Conservation (phyloP, 768 basidiomycete species). For the Psilocybe azurescens region DNA sequence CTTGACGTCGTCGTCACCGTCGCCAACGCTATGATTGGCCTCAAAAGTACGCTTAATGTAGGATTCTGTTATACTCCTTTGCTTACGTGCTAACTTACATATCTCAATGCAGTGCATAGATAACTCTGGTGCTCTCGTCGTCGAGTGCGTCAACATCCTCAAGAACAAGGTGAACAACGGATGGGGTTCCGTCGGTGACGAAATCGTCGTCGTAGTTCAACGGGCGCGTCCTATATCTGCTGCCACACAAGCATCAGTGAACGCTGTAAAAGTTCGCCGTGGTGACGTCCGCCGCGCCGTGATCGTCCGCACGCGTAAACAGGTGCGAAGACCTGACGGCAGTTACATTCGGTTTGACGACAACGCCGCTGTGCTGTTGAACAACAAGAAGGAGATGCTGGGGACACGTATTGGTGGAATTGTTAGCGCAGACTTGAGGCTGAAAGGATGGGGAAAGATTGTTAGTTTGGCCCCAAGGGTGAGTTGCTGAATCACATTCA, state of each 20-base stretch:
- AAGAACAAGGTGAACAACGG: conserved; percentile 97
- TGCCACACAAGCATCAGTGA: conserved; percentile 67
- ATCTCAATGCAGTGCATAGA: conserved; percentile 78
- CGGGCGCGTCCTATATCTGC: conserved; percentile 83
- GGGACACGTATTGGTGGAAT: conserved; percentile 95
- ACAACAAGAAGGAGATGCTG: conserved; percentile 95
- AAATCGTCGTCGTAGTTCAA: conserved; percentile 95
- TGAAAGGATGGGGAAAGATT: conserved; percentile 96
- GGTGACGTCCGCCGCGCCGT: conserved; percentile 97
- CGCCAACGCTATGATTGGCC: conserved; percentile 79
- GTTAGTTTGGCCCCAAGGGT: conserved; percentile 93
- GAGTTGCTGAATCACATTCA: conserved; percentile 23
- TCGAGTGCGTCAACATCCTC: conserved; percentile 95
- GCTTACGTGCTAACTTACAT: not conserved
- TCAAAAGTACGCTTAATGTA: conserved; percentile 91
- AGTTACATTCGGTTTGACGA: conserved; percentile 91
- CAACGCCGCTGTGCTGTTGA: conserved; percentile 92
- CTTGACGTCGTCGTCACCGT: conserved; percentile 18
- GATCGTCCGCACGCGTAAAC: conserved; percentile 91
- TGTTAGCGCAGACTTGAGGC: conserved; percentile 87
- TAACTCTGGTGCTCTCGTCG: conserved; percentile 93
- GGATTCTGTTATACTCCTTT: conserved; percentile 25
- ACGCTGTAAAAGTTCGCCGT: conserved; percentile 87
- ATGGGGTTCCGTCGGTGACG: conserved; percentile 92
- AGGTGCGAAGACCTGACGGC: conserved; percentile 87